Evolutionary conservation across 2,329 filamentous ascomycete genomes (phyloP), one percentile per base, ranked within the genome.

Genomic region (Penicillium digitatum): DNA sequence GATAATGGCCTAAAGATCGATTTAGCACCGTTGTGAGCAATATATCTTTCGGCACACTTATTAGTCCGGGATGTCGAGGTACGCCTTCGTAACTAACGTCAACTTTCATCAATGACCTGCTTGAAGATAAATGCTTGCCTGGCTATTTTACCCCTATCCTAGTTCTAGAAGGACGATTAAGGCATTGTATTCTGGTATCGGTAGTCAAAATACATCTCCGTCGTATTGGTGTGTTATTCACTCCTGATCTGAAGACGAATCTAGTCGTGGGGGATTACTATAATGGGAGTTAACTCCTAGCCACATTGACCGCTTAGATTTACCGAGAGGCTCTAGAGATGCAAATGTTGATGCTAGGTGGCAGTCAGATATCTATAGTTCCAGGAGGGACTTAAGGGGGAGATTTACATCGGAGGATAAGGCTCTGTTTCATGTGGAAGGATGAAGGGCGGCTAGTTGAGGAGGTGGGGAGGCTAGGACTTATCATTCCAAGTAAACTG

Each of bases 1-100:
- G 83, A 85, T 22, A 82, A 79, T 1, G 78, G 79, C 81, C 69
- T 63, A 75, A 75, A 3, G 78, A 82, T 68, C 74, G 75, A 10
- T 95, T 93, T 65, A 90, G 91, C 5, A 86, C 96, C 70, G 81
- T 85, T 5, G 78, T 90, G 32, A 90, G 87, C 65, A 96, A 96
- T 69, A 90, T 87, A 26, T 89, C 85, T 3, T 96, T 96, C 71
- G 89, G 85, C 67, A 96, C 96, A 70, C 85, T 96, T 31, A 80
- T 84, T 18, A 89, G 84, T 0, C 90, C 92, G 0, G 92, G 92
- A 0, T 74, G 89, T 52, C 80, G 92, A 6, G 82, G 82, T 43
- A 76, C 80, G 5, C 81, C 82, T 12, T 81, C 78, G 5, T 82
- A 85, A 55, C 70, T 84, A 16, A 79, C 78, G 18, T 80, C 82